Evolutionary conservation across 306 rosid species (phyloP), one percentile per base, ranked within the genome.

Genomic region (Leucaena leucocephala): DNA sequence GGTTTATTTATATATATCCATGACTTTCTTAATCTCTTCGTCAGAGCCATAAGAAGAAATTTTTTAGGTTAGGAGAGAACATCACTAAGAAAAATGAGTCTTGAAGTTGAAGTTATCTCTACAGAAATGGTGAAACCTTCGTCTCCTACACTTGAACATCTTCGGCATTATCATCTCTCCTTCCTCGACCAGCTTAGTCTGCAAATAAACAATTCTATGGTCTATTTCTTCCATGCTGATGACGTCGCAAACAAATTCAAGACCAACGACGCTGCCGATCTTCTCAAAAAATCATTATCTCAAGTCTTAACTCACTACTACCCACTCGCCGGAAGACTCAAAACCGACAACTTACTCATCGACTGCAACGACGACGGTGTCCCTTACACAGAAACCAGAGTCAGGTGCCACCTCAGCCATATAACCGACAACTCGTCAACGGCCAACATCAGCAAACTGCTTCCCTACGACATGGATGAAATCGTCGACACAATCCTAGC

Each of bases 331-430:
- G 89, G 89, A 15, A 71, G 85, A 77, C 55, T 50, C 57, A 50
- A 0, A 50, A 50, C 63, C n/a, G 16, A 15, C 7, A 17, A 50
- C 57, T 16, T 50, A 50, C 21, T 73, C 69, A 42, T 86, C 2
- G 54, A 77, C 7, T 82, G 92, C 76, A 84, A 71, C 13, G 89
- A 82, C 59, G 65, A 78, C n/a, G 89, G 91, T 11, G 73, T 79
- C 46, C 77, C 83, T 33, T 88, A 55, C 67, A 6, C 71, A 10
- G 85, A 72, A 79, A 80, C 65, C 90, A 74, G 78, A 8, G 85
- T 84, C 4, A 74, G 52, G 4, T 67, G 78, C 54, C 49, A 43
- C 27, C 78, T 88, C 15, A 75, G 77, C 7, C 80, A 80, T 7
- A 78, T 82, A 7, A 14, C 80, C 10, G 16, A 82, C 4, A 80